Conservation (phyloP, 257 asterid genomes). For the Ajuga chamaepitys region DNA sequence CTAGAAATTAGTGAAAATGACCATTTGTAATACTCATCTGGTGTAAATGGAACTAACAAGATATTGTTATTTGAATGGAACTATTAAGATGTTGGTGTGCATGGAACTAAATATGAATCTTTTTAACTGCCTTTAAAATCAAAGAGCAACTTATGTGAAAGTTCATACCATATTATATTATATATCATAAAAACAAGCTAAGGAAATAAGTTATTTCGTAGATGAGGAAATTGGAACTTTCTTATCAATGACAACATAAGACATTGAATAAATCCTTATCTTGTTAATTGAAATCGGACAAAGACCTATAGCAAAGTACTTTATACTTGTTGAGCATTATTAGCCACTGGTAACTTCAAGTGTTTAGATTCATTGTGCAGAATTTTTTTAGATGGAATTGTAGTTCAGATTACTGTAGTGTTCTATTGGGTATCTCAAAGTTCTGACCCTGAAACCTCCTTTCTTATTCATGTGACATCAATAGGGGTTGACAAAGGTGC, state of each 20-base stretch:
- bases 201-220: not conserved
- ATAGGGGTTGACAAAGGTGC: not conserved
- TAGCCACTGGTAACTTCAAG: too few species aligned
- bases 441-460: too few species aligned
- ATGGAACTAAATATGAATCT: not conserved
- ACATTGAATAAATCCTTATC: not conserved
- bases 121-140: not conserved
- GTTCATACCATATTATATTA: not conserved
- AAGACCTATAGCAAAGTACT: not conserved
- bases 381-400: too few species aligned
- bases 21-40: not conserved
- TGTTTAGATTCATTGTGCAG: too few species aligned
- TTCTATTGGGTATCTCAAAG: too few species aligned
- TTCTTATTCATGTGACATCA: too few species aligned
- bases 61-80: too few species aligned
- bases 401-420: too few species aligned
- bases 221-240: not conserved
- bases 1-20: not conserved
- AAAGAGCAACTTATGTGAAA: not conserved
- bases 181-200: not conserved
- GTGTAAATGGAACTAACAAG: too few species aligned
- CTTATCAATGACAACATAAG: not conserved
- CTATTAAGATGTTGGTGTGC: too few species aligned
- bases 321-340: too few species aligned
- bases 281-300: constrained; percentile 5